These are phyloP conservation scores for Catharanthus roseus DNA, from an alignment of 257 asterid species.

Conservation along the genomic window DNA sequence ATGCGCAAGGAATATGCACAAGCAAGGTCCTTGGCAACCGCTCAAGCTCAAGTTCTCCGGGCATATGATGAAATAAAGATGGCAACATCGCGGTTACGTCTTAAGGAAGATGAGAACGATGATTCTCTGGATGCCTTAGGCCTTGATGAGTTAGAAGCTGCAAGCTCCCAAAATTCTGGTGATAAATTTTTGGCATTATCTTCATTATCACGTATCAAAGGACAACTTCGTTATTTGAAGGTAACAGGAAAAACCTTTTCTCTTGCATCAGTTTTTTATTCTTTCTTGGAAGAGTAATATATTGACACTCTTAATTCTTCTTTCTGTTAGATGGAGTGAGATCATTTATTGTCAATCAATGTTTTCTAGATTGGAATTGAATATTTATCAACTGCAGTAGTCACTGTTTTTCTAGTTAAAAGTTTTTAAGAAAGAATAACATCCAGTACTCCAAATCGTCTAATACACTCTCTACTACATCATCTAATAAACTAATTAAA, in stretches of 20 bases:
- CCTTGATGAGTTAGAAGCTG: constrained; percentile 71
- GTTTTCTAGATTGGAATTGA: background rate
- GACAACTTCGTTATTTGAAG: constrained; percentile 96
- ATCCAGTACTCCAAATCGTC: no score
- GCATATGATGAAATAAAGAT: constrained; percentile 94
- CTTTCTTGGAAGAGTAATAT: background rate
- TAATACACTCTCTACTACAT: no score
- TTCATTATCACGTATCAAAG: constrained; percentile 68
- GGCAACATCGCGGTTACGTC: constrained; percentile 89
- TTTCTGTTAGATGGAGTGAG: background rate
- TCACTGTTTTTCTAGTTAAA: background rate
- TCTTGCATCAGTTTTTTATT: background rate
- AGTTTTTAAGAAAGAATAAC: background rate
- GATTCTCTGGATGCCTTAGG: constrained; percentile 73
- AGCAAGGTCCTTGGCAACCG: constrained; percentile 73
- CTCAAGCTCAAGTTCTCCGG: constrained; percentile 90
- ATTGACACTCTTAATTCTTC: background rate
- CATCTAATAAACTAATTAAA: no score
- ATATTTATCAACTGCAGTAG: background rate
- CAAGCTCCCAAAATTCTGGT: constrained; percentile 76
- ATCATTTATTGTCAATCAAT: background rate
- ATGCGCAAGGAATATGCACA: constrained; percentile 91
- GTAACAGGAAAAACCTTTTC: constrained; percentile 28
- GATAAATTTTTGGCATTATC: constrained; percentile 76
- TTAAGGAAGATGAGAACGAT: constrained; percentile 72